Evolutionary conservation across 768 basidiomycete species (phyloP).

Genomic region (Mycena sanguinolenta): DNA sequence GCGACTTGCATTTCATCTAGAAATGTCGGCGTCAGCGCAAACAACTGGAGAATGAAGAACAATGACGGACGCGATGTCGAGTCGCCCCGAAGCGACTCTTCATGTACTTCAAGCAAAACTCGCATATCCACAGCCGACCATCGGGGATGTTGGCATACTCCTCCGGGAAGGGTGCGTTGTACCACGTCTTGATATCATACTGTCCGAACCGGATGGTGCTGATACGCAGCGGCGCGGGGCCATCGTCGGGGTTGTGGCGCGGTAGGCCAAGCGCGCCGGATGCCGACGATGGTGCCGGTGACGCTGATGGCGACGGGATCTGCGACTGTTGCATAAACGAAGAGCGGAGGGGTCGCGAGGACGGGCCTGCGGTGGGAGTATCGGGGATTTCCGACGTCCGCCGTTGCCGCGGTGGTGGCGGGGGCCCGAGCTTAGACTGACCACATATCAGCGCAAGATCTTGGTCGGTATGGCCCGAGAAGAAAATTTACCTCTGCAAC

Average conservation of each 20-base stretch:
- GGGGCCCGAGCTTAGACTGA: conserved; percentile 59
- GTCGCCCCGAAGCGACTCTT: conserved; percentile 89
- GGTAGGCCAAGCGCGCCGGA: conserved; percentile 47
- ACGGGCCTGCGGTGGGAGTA: conserved; percentile 58
- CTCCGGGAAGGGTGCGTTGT: conserved; percentile 98
- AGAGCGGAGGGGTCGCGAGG: conserved; percentile 75
- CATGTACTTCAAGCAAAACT: conserved; percentile 98
- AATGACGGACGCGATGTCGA: conserved; percentile 82
- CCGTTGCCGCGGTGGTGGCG: conserved; percentile 49
- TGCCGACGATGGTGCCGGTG: conserved; percentile 54
- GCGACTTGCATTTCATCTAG: conserved; percentile 93
- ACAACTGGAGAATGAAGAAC: not conserved
- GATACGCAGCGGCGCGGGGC: conserved; percentile 68
- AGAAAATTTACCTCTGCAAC: conserved; percentile 78
- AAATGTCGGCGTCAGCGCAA: not conserved
- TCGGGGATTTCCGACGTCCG: conserved; percentile 40
- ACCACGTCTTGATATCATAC: conserved; percentile 98
- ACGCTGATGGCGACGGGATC: conserved; percentile 52
- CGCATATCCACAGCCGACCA: conserved; percentile 95
- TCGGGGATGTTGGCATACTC: conserved; percentile 95
- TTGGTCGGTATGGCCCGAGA: conserved; percentile 13
- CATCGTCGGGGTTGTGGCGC: conserved; percentile 45
- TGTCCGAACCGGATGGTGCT: conserved; percentile 90
- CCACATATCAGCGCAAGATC: conserved; percentile 23
- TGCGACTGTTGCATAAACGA: conserved; percentile 58